These are phyloP conservation scores for Cenococcum geophilum DNA, from an alignment of 495 filamentous ascomycete species.

Conservation along the genomic window DNA sequence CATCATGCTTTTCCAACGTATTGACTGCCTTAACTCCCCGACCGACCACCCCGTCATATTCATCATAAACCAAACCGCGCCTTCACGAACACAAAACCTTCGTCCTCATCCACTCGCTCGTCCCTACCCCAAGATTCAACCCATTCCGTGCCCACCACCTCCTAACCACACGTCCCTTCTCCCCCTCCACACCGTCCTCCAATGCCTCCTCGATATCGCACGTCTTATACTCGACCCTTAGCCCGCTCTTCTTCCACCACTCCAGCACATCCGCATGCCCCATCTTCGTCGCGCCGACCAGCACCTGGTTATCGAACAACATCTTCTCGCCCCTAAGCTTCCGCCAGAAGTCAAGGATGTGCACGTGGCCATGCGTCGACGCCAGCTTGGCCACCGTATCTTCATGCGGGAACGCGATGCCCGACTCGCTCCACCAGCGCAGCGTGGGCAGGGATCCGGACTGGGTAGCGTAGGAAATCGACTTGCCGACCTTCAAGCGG, in stretches of 20 bases:
- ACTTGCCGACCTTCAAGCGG: constrained; percentile 69
- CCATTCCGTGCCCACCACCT: constrained; percentile 90
- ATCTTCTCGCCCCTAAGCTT: constrained; percentile 71
- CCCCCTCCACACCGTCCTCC: constrained; percentile 61
- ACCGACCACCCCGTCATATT: no score
- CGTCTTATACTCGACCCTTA: constrained; percentile 84
- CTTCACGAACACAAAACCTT: constrained; percentile 46
- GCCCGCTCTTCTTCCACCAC: constrained; percentile 79
- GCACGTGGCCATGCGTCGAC: constrained; percentile 76
- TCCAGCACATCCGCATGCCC: constrained; percentile 77
- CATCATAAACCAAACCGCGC: neutral
- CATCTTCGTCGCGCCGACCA: constrained; percentile 82
- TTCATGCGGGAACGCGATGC: constrained; percentile 65
- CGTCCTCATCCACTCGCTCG: constrained; percentile 89
- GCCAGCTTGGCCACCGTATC: constrained; percentile 78
- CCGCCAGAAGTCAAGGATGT: constrained; percentile 77
- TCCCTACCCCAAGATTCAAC: constrained; percentile 75
- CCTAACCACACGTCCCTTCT: constrained; percentile 54
- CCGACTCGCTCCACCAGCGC: constrained; percentile 76
- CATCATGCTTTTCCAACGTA: no score
- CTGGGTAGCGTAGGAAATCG: constrained; percentile 72
- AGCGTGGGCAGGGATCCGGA: constrained; percentile 64
- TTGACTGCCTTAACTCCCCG: no score
- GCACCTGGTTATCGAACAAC: constrained; percentile 80
- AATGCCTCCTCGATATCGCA: constrained; percentile 93